Evolutionary conservation across 768 basidiomycete genomes (phyloP).

Genomic region (Pulveroboletus ravenelii): DNA sequence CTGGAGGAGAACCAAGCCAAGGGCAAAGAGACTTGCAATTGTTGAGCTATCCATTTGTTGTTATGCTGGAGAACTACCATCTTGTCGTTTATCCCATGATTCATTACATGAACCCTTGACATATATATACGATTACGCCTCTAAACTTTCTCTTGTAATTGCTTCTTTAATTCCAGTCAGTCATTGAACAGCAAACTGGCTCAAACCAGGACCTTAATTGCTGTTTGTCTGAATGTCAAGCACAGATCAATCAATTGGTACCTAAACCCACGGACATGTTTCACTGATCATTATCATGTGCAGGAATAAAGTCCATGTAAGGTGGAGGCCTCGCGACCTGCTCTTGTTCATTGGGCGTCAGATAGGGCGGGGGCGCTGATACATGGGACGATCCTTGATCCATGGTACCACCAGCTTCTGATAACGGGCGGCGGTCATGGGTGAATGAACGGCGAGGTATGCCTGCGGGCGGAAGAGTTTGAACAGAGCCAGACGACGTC

Average conservation of each 20-base stretch:
- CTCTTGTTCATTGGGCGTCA: conserved; percentile 49
- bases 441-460: conserved; percentile 30
- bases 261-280: neutral
- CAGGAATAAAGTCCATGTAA: conserved; percentile 47
- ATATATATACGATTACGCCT: conserved; percentile 24
- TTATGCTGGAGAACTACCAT: conserved; percentile 15
- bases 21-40: conserved; percentile 76
- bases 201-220: neutral
- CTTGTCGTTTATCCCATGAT: conserved; percentile 18
- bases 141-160: conserved; percentile 24
- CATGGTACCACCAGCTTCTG: conserved; percentile 29
- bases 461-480: conserved; percentile 24
- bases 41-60: conserved; percentile 40
- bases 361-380: conserved; percentile 77
- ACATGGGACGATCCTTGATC: conserved; percentile 40
- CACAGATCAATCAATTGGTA: neutral
- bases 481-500: conserved; percentile 16
- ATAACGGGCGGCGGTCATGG: conserved; percentile 29
- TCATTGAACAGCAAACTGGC: conserved; percentile 14
- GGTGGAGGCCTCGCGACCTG: conserved; percentile 56
- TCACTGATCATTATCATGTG: conserved; percentile 11
- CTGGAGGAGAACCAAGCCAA: conserved; percentile 64
- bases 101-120: conserved; percentile 17
- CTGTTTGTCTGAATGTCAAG: neutral
- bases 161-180: conserved; percentile 23